Base-by-base conservation (phyloP, 306 rosid species). In the Lagenaria siceraria region DNA sequence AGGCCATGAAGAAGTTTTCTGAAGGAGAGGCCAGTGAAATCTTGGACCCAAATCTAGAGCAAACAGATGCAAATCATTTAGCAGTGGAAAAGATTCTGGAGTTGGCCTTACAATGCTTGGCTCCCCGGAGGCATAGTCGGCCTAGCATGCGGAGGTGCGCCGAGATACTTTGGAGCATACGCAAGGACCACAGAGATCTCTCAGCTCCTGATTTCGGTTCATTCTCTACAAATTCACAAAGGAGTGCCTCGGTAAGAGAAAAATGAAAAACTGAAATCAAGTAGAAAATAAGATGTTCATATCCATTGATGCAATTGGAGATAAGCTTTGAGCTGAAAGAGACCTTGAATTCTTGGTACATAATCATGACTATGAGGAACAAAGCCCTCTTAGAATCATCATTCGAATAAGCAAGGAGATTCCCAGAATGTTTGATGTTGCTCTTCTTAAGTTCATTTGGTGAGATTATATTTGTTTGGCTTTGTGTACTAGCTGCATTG, bases 81-180 rank as follows among this genome's bases (percentile, higher is more conserved):
- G 93, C 94, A 64, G 56, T 88, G 24, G 94, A 91, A 53, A 92
- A 90, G 89, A 84, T 85, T 75, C 91, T 92, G 79, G 98, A 96
- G 85, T 89, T 96, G 33, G 88, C 99, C 17, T 85, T 96, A 38
- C 98, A 92, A 38, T 96, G 99, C 77, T 86, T 96, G 93, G 98
- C 98, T 36, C 98, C 93, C 13, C 88, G 84, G 2, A 88, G 98
- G 88, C 98, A 96, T 80, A 87, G n/a, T 78, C 87, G 99, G 70
- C 98, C 98, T 54, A 84, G 55, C 81, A 96, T 96, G 99, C 89
- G 88, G 85, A 89, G 81, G 74, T 92, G 99, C 73, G 98, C 90
- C 0, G 98, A 96, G 91, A 80, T 96, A 72, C 96, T 96, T 42
- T 96, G 99, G 98, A 54, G 90, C 53, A 96, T 96, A 81, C 96